Conservation (phyloP, 805 yeast genomes). For the Saturnispora zaruensis region DNA sequence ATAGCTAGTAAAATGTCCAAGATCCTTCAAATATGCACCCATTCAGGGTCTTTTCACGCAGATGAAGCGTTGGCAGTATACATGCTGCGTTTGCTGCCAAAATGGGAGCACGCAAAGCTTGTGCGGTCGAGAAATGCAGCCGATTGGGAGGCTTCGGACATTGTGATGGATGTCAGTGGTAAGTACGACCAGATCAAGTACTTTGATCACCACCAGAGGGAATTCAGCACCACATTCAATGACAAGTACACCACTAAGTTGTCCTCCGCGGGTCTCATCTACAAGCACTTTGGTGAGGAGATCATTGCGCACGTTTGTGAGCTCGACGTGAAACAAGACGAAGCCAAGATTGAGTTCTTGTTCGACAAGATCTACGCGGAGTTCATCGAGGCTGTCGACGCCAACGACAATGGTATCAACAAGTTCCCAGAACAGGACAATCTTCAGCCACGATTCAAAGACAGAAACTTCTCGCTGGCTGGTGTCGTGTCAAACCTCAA, state of each 20-base stretch:
- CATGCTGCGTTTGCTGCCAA: conserved; percentile 67
- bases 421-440: conserved; percentile 49
- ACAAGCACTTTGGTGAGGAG: conserved; percentile 74
- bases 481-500: conserved; percentile 70
- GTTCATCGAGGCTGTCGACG: conserved; percentile 87
- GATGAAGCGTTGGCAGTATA: conserved; percentile 93
- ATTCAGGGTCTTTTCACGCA: conserved; percentile 92
- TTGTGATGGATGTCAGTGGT: conserved; percentile 93
- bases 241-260: conserved; percentile 62
- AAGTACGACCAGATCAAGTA: conserved; percentile 76
- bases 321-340: conserved; percentile 29
- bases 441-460: conserved; percentile 56
- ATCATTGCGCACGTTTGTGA: conserved; percentile 49
- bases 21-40: conserved; percentile 66
- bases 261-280: conserved; percentile 89
- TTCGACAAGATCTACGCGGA: conserved; percentile 75
- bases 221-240: conserved; percentile 68
- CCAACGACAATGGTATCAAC: conserved; percentile 88
- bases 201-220: conserved; percentile 97
- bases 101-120: conserved; percentile 54
- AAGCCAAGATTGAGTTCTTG: conserved; percentile 41
- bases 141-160: conserved; percentile 79
- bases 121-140: conserved; percentile 78
- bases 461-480: conserved; percentile 67
- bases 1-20: conserved; percentile 12